A percentile compares a stretch with the other conserved stretches of the same genome.
phyloP scores from a whole-genome alignment of 768 basidiomycete genomes.

The Lentinus tigrinus region DNA sequence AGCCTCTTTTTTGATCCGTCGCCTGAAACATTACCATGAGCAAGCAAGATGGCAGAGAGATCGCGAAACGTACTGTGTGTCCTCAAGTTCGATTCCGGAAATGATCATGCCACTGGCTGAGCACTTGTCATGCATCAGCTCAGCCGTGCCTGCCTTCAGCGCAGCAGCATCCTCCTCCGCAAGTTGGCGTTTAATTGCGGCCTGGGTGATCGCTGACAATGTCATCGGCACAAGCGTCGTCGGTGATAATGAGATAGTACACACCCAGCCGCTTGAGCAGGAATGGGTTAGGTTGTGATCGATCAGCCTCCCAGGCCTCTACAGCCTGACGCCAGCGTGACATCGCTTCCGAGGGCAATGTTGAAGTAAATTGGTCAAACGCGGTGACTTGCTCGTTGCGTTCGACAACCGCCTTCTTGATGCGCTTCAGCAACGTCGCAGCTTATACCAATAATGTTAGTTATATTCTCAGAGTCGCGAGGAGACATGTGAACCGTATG shows the following conservation, averaged over 20 bases:
- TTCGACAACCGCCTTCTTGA: background rate
- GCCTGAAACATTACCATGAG: background rate
- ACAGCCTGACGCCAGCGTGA: conserved; percentile 22
- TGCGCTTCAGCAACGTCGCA: background rate
- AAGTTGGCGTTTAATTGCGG: conserved; percentile 21
- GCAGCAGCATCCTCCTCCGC: conserved; percentile 24
- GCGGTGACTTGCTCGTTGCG: background rate
- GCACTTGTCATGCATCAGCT: background rate
- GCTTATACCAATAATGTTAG: no score
- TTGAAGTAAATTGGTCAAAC: background rate
- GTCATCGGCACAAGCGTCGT: background rate
- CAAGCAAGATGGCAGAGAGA: no score
- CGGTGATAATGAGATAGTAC: background rate
- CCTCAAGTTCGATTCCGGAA: conserved; percentile 34
- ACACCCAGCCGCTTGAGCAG: background rate
- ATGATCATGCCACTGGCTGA: conserved; percentile 28
- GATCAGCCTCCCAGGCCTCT: conserved; percentile 26
- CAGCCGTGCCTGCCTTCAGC: background rate
- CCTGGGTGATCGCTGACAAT: conserved; percentile 3
- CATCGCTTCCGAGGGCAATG: background rate
- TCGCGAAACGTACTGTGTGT: conserved; percentile 29
- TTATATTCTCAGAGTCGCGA: no score
- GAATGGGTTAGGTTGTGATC: conserved; percentile 21
- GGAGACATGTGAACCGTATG: no score
- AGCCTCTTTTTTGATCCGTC: background rate